Conservation (phyloP, 2,329 filamentous ascomycete species). For the Raffaelea albimanens region DNA sequence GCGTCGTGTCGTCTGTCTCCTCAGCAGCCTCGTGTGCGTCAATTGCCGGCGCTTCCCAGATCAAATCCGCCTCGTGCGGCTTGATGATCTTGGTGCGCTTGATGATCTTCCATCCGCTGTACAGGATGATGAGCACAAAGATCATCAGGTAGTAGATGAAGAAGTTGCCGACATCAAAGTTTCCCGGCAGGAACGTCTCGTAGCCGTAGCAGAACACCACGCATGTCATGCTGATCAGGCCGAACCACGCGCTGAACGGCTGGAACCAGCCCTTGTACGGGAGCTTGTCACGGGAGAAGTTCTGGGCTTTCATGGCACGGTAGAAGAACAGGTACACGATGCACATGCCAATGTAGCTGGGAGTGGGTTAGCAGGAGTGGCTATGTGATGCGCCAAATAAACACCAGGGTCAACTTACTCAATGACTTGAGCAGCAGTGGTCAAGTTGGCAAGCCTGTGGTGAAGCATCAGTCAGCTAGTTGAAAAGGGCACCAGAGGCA, state of each 20-base stretch:
- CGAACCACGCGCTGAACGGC: slow-evolving; percentile 44
- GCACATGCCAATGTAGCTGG: slow-evolving; percentile 28
- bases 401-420: slow-evolving; percentile 13
- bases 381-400: too few species aligned
- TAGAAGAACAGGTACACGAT: slow-evolving; percentile 27
- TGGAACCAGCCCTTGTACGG: slow-evolving; percentile 30
- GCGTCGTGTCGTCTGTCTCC: too few species aligned
- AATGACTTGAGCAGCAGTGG: slow-evolving; percentile 27
- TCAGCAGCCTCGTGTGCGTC: too few species aligned
- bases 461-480: too few species aligned
- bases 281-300: slow-evolving; percentile 20
- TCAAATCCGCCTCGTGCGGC: too few species aligned
- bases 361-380: too few species aligned
- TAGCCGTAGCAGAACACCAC: slow-evolving; percentile 46
- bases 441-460: slow-evolving; percentile 21
- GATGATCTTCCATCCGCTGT: slow-evolving; percentile 56
- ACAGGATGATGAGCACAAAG: slow-evolving; percentile 37
- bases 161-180: slow-evolving; percentile 37
- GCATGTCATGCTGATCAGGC: slow-evolving; percentile 28
- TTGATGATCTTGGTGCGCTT: slow-evolving; percentile 39
- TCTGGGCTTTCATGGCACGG: slow-evolving; percentile 24
- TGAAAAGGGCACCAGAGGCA: too few species aligned
- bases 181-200: slow-evolving; percentile 26
- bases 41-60: too few species aligned
- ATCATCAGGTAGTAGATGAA: slow-evolving; percentile 49